These are phyloP conservation scores for Phytopythium kandeliae DNA, from an alignment of 352 stramenopile genomes.

Conservation along the genomic window DNA sequence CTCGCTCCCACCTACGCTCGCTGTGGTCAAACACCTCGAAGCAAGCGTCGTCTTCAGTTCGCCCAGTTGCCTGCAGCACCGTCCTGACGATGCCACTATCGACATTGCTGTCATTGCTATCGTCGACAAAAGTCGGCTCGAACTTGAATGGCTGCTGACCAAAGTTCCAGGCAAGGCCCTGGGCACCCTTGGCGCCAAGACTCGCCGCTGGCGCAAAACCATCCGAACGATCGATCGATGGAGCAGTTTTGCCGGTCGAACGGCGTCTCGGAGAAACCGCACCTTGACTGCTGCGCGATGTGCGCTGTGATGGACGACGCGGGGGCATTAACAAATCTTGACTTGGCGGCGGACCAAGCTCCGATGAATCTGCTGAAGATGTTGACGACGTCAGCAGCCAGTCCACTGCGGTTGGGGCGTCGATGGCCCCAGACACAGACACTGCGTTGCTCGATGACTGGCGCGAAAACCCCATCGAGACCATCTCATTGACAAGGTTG, in stretches of 20 bases:
- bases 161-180: constrained; percentile 71
- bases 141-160: constrained; percentile 55
- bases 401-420: constrained; percentile 23
- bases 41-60: constrained; percentile 16
- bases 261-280: neutral
- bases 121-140: constrained; percentile 10
- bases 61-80: constrained; percentile 22
- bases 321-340: constrained; percentile 1
- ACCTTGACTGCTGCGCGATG: neutral
- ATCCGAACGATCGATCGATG: neutral
- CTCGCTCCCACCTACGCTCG: constrained; percentile 43
- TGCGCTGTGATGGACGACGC: neutral
- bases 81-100: constrained; percentile 18
- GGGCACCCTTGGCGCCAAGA: constrained; percentile 45
- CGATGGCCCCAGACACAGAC: constrained; percentile 16
- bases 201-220: constrained; percentile 27
- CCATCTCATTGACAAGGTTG: constrained; percentile 39
- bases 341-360: constrained; percentile 1
- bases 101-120: neutral
- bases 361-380: constrained; percentile 1
- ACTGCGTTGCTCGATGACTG: constrained; percentile 31
- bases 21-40: constrained; percentile 64
- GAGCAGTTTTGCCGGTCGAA: neutral
- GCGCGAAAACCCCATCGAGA: constrained; percentile 41
- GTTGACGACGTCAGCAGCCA: constrained; percentile 27